Evolutionary conservation across 2,329 filamentous ascomycete genomes (phyloP).

Genomic region (Fusarium liriodendri): DNA sequence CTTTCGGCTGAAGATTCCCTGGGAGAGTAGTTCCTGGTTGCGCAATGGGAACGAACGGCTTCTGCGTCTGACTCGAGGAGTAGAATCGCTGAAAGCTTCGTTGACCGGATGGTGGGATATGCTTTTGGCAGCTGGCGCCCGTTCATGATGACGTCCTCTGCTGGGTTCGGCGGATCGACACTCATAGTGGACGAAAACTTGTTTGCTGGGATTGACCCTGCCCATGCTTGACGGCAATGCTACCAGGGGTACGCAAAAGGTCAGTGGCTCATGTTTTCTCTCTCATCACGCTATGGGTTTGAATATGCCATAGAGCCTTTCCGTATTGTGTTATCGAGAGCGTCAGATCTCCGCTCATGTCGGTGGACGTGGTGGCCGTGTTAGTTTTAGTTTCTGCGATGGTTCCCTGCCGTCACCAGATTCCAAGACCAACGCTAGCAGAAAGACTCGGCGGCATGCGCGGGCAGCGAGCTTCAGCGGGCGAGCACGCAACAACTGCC

Average conservation of each 20-base stretch:
- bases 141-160: constrained; percentile 30
- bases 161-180: constrained; percentile 29
- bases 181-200: constrained; percentile 33
- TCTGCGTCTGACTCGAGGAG: constrained; percentile 5
- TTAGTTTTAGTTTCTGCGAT: not conserved
- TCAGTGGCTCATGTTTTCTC: not conserved
- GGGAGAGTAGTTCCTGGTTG: not conserved
- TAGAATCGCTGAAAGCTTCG: constrained; percentile 1
- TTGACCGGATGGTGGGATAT: not conserved
- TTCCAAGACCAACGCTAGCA: constrained; percentile 13
- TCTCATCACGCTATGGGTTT: not conserved
- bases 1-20: not conserved
- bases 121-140: constrained; percentile 20
- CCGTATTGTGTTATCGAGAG: not conserved
- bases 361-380: not conserved
- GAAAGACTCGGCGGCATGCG: not conserved
- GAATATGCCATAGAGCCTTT: not conserved
- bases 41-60: not conserved
- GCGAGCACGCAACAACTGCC: not conserved
- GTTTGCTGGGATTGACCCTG: constrained; percentile 36
- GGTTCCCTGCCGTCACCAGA: not conserved
- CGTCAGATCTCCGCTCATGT: constrained; percentile 1
- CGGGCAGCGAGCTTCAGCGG: not conserved
- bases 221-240: constrained; percentile 17
- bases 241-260: constrained; percentile 5